phyloP scores from a whole-genome alignment of 495 filamentous ascomycete species.

The Arthonia radiata region DNA sequence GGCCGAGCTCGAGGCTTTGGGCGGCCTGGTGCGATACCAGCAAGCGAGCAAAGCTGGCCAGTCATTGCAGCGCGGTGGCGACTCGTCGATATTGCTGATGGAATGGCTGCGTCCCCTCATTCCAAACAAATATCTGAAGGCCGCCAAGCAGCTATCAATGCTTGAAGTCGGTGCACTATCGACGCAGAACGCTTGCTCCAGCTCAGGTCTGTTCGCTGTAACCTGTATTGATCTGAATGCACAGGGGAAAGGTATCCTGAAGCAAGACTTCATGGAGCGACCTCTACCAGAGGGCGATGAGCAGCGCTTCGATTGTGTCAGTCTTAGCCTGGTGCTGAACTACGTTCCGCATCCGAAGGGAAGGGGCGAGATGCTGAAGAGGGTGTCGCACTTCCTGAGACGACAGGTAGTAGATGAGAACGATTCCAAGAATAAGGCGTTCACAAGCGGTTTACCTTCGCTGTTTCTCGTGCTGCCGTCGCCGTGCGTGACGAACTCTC shows the following conservation, averaged over 20 bases:
- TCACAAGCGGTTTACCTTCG: conserved; percentile 26
- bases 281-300: conserved; percentile 35
- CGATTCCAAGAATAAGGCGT: conserved; percentile 6
- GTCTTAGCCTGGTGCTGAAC: conserved; percentile 85
- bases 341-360: conserved; percentile 56
- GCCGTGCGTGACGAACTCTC: conserved; percentile 73
- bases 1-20: conserved; percentile 35
- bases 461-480: conserved; percentile 81
- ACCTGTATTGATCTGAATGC: conserved; percentile 79
- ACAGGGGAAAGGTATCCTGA: conserved; percentile 48
- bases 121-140: conserved; percentile 5
- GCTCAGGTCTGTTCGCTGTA: conserved; percentile 40
- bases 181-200: conserved; percentile 60
- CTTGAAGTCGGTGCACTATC: conserved; percentile 83
- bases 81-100: conserved; percentile 67
- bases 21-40: conserved; percentile 70
- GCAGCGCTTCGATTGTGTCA: conserved; percentile 67
- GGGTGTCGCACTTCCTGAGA: conserved; percentile 41
- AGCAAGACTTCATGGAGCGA: conserved; percentile 88
- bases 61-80: conserved; percentile 58
- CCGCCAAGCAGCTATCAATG: conserved; percentile 27
- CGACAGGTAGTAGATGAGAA: conserved; percentile 2
- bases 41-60: conserved; percentile 75
- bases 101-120: conserved; percentile 46
- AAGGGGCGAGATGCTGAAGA: conserved; percentile 69